Evolutionary conservation across 23 red algal genomes (phyloP), one percentile per base, ranked within the genome.

Genomic region (Gracilariopsis chorda): DNA sequence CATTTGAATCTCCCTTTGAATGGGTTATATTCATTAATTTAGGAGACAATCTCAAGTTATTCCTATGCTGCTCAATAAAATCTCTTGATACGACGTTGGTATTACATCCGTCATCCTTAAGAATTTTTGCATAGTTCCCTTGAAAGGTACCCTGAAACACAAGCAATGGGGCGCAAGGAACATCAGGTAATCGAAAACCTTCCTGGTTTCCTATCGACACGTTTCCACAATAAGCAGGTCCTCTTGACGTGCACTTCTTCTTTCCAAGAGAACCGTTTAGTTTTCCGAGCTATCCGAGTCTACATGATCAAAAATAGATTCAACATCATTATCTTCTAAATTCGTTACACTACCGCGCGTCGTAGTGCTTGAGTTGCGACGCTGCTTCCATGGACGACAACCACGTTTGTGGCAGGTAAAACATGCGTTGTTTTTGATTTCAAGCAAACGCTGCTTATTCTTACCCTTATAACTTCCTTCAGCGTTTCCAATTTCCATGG

Each of bases 401-500:
- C 49, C 49, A n/a, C 16, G 14, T n/a, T 55, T 55, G n/a, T 55
- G 49, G n/a, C 49, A 55, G 16, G 16, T 16, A 55, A 55, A 55
- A n/a, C 49, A 55, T 55, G 49, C 49, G 14, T n/a, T n/a, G 16
- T 55, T 55, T n/a, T 55, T n/a, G 49, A 55, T 55, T 16, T 55
- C 49, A 14, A 16, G 49, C 49, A 16, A 16, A 14, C 14, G 14
- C 49, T 55, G 49, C 14, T 55, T 55, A 55, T n/a, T 16, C n/a
- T 55, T 14, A 55, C 16, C 49, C n/a, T 55, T 14, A 55, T 55
- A 16, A n/a, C 49, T n/a, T 16, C n/a, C 16, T 16, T 75, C 41
- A 9, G 43, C 34, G 25, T 75, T 75, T 46, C 69, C 69, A 75
- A 75, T 75, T 75, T 75, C 69, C 25, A 75, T 75, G n/a, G n/a